Evolutionary conservation across 371 early-diverging fungal species (phyloP).

Genomic region (Entomophthora muscae): DNA sequence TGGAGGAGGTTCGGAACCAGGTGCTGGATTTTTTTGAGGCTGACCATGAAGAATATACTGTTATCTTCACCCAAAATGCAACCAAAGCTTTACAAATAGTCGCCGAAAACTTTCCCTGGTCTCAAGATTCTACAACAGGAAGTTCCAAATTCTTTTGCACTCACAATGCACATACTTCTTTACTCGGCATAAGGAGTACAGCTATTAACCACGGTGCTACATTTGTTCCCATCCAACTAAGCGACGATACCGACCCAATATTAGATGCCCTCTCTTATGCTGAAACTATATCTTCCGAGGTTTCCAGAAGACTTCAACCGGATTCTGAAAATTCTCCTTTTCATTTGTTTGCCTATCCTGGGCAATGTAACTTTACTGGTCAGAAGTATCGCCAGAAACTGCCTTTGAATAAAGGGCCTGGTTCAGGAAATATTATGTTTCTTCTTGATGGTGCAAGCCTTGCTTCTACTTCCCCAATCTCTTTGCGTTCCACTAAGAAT

Average conservation of each 20-base stretch:
- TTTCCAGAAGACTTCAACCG: not conserved
- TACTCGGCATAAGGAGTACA: constrained; percentile 40
- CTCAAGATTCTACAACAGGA: not conserved
- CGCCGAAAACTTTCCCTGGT: constrained; percentile 30
- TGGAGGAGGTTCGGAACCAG: constrained; percentile 25
- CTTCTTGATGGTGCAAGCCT: constrained; percentile 49
- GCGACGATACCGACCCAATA: constrained; percentile 12
- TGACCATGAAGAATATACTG: constrained; percentile 23
- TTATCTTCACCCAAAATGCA: constrained; percentile 36
- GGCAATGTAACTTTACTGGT: constrained; percentile 64
- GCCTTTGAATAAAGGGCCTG: constrained; percentile 14
- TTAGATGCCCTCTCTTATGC: not conserved
- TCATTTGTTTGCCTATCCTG: constrained; percentile 47
- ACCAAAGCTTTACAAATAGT: constrained; percentile 35
- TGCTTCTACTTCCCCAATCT: constrained; percentile 27
- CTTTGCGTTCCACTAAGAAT: constrained; percentile 16
- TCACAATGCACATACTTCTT: constrained; percentile 40
- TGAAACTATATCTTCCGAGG: not conserved
- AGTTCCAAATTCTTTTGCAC: constrained; percentile 25
- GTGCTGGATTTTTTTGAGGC: constrained; percentile 26
- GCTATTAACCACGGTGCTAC: constrained; percentile 12
- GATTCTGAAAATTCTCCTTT: constrained; percentile 8
- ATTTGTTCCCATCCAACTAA: constrained; percentile 5
- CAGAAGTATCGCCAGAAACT: constrained; percentile 34
- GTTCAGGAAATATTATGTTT: constrained; percentile 19